A percentile compares a stretch with the other conserved stretches of the same genome.
These are phyloP conservation scores for Penicillium hesseltinei DNA, from an alignment of 2,329 filamentous ascomycete genomes.

Conservation along the genomic window DNA sequence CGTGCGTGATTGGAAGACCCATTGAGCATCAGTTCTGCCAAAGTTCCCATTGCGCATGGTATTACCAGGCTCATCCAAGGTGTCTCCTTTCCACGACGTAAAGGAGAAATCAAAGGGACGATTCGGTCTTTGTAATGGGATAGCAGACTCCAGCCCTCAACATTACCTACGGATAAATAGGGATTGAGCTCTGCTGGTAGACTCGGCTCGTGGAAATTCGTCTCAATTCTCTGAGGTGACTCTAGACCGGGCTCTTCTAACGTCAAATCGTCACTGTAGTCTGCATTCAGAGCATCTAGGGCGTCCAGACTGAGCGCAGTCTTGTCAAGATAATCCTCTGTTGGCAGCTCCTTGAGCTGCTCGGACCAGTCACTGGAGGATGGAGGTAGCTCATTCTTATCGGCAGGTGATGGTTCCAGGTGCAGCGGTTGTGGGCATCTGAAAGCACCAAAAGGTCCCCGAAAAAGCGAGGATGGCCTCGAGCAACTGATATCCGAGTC, in stretches of 20 bases:
- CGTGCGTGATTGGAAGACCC: constrained; percentile 1
- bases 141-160: constrained; percentile 16
- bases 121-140: constrained; percentile 20
- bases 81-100: constrained; percentile 10
- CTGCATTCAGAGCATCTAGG: background rate
- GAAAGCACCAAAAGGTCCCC: constrained; percentile 17
- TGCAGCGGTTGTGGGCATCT: background rate
- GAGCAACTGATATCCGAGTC: background rate
- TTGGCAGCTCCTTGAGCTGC: background rate
- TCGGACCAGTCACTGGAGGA: background rate
- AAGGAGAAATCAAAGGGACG: constrained; percentile 11
- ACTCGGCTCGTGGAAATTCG: background rate
- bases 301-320: background rate
- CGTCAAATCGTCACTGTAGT: background rate
- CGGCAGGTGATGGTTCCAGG: background rate
- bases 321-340: background rate
- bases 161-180: background rate
- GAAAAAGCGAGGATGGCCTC: constrained; percentile 3
- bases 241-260: background rate
- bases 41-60: constrained; percentile 13
- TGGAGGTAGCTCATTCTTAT: background rate
- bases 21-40: constrained; percentile 11
- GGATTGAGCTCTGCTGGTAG: background rate
- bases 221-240: background rate
- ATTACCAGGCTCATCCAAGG: constrained; percentile 15